A percentile compares a stretch with the other conserved stretches of the same genome.
These are phyloP conservation scores for Globisporangium canariense DNA, from an alignment of 352 stramenopile species.

Conservation along the genomic window DNA sequence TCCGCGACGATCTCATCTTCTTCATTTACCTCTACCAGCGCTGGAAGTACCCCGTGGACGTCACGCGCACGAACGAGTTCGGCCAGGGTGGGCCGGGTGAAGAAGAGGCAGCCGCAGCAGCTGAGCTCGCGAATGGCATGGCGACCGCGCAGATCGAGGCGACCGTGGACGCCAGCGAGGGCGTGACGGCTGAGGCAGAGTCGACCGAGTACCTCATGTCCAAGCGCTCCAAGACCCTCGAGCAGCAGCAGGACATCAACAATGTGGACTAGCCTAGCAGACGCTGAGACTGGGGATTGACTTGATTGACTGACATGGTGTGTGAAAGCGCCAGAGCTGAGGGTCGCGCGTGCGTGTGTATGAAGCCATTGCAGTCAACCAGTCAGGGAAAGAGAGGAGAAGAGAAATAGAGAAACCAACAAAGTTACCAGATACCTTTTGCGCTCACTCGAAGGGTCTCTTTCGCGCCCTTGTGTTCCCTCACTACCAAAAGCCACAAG, in stretches of 20 bases:
- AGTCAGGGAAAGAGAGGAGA: background rate
- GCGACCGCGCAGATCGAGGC: conserved; percentile 5
- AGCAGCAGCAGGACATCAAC: conserved; percentile 15
- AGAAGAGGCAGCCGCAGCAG: conserved; percentile 16
- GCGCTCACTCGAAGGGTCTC: conserved; percentile 1
- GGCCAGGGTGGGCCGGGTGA: conserved; percentile 79
- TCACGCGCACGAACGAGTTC: conserved; percentile 92
- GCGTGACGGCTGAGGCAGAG: conserved; percentile 20
- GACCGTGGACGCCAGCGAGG: conserved; percentile 15
- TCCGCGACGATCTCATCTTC: conserved; percentile 99
- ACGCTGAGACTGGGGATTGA: background rate
- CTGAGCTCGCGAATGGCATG: conserved; percentile 13
- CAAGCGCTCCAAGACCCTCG: conserved; percentile 42
- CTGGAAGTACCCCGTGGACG: conserved; percentile 95
- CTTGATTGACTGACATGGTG: background rate
- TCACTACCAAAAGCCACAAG: background rate
- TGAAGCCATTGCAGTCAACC: background rate
- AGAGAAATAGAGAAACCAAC: conserved; percentile 3
- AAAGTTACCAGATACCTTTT: background rate
- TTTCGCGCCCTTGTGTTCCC: background rate
- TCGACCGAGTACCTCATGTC: conserved; percentile 58
- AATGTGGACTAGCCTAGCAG: conserved; percentile 3
- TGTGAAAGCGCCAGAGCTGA: background rate
- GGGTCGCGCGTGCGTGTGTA: background rate
- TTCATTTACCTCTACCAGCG: conserved; percentile 99